Percentiles rank a stretch among this genome's conserved stretches.
Conservation (phyloP, 345 rosid species). For the Erysimum cheiranthoides region DNA sequence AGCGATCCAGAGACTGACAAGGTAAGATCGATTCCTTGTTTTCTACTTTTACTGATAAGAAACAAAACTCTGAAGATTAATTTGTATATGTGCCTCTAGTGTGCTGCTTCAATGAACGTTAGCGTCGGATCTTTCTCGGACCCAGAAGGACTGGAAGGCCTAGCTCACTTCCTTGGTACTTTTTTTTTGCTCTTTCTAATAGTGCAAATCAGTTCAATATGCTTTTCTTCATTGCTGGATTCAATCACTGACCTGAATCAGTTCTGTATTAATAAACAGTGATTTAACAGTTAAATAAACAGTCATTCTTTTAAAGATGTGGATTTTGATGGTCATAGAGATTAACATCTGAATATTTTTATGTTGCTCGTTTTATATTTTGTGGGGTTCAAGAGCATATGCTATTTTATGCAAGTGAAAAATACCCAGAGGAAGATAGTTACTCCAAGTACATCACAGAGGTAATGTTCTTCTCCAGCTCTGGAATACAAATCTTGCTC, state of each 20-base stretch:
- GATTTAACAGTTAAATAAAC: not conserved
- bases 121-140: slow-evolving; percentile 75
- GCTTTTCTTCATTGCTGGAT: not conserved
- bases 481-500: not conserved
- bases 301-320: not conserved
- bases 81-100: slow-evolving; percentile 47
- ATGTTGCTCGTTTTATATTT: not conserved
- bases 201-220: not conserved
- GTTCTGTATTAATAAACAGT: not conserved
- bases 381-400: slow-evolving; percentile 63
- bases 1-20: slow-evolving; percentile 88
- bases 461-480: slow-evolving; percentile 47
- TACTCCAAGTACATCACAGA: slow-evolving; percentile 73
- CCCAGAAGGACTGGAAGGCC: slow-evolving; percentile 83
- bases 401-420: slow-evolving; percentile 93
- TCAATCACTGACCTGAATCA: not conserved
- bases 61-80: not conserved
- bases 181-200: not conserved
- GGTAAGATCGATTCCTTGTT: slow-evolving; percentile 36
- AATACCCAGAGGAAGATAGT: slow-evolving; percentile 84
- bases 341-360: not conserved
- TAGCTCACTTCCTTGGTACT: slow-evolving; percentile 95
- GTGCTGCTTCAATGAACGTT: slow-evolving; percentile 92
- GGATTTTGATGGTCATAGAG: not conserved
- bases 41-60: not conserved